Conservation (phyloP, 1,284 basidiomycete species). For the Cryptococcus neoformans region DNA sequence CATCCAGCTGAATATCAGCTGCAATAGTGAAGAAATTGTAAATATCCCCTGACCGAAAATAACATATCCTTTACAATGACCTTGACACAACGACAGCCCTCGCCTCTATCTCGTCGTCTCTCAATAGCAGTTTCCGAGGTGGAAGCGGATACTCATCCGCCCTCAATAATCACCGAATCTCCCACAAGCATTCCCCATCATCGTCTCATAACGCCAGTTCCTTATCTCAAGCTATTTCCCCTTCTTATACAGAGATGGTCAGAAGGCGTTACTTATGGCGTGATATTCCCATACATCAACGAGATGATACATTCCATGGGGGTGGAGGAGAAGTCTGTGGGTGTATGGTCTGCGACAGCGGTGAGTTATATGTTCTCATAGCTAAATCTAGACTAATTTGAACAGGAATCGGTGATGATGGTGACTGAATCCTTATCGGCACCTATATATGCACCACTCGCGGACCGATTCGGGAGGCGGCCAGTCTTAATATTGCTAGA, state of each 20-base stretch:
- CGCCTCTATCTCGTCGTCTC: slow-evolving; percentile 2
- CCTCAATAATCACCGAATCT: not conserved
- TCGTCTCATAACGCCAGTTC: slow-evolving; percentile 22
- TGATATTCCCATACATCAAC: slow-evolving; percentile 45
- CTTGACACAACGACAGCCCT: slow-evolving; percentile 5
- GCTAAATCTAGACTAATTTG: not conserved
- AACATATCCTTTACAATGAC: slow-evolving; percentile 5
- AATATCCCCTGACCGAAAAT: too few species aligned
- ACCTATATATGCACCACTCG: slow-evolving; percentile 34
- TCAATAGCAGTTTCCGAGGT: not conserved
- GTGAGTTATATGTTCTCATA: slow-evolving; percentile 17
- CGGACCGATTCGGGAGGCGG: slow-evolving; percentile 30
- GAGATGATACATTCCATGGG: slow-evolving; percentile 37
- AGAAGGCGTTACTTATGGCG: slow-evolving; percentile 35
- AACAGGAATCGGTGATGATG: slow-evolving; percentile 37
- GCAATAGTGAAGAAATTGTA: too few species aligned
- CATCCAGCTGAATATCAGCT: too few species aligned
- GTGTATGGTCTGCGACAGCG: slow-evolving; percentile 35
- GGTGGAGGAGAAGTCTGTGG: slow-evolving; percentile 33
- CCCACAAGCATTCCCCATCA: not conserved
- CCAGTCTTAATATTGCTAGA: slow-evolving; percentile 29
- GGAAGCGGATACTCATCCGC: not conserved
- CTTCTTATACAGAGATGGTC: slow-evolving; percentile 27
- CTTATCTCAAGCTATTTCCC: slow-evolving; percentile 27
- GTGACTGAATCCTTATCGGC: slow-evolving; percentile 35